Conservation (phyloP, 1,284 basidiomycete genomes). For the Fomitopsis pinicola region DNA sequence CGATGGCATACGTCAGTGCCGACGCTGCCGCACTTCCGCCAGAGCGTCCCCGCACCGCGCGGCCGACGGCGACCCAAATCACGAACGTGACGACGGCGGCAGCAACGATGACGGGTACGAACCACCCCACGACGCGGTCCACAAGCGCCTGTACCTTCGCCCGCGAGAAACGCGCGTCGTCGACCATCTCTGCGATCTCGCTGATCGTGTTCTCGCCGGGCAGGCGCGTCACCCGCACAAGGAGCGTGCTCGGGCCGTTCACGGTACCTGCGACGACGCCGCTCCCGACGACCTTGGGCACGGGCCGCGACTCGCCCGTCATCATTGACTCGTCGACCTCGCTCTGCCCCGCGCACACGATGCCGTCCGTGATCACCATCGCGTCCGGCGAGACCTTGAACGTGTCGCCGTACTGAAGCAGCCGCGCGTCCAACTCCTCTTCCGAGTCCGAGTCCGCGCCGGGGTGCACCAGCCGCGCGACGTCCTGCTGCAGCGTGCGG, state of each 20-base stretch:
- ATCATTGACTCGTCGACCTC: slow-evolving; percentile 42
- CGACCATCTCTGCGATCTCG: slow-evolving; percentile 35
- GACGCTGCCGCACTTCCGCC: slow-evolving; percentile 25
- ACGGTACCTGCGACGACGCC: slow-evolving; percentile 37
- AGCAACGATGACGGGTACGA: slow-evolving; percentile 31
- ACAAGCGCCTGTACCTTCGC: slow-evolving; percentile 36
- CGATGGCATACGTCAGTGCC: slow-evolving; percentile 37
- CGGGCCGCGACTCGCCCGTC: slow-evolving; percentile 41
- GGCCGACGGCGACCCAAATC: slow-evolving; percentile 34
- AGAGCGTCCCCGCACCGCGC: slow-evolving; percentile 25
- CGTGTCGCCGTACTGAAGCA: slow-evolving; percentile 35
- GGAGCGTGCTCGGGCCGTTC: slow-evolving; percentile 32
- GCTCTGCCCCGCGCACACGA: slow-evolving; percentile 32
- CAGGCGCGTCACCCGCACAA: slow-evolving; percentile 34
- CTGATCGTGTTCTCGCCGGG: slow-evolving; percentile 41
- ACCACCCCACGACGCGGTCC: slow-evolving; percentile 32
- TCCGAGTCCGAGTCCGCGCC: slow-evolving; percentile 11
- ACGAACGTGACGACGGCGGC: slow-evolving; percentile 30
- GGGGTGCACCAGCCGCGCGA: slow-evolving; percentile 28
- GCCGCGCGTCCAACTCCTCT: slow-evolving; percentile 28
- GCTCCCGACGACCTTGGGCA: slow-evolving; percentile 32
- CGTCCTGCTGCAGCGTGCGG: slow-evolving; percentile 31
- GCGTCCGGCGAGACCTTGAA: slow-evolving; percentile 34
- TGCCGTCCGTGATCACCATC: slow-evolving; percentile 39
- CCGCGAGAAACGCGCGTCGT: slow-evolving; percentile 34